Percentiles rank a stretch among this genome's conserved stretches.
phyloP scores from a whole-genome alignment of 2,329 filamentous ascomycete genomes.

The Stachybotrys echinatus region DNA sequence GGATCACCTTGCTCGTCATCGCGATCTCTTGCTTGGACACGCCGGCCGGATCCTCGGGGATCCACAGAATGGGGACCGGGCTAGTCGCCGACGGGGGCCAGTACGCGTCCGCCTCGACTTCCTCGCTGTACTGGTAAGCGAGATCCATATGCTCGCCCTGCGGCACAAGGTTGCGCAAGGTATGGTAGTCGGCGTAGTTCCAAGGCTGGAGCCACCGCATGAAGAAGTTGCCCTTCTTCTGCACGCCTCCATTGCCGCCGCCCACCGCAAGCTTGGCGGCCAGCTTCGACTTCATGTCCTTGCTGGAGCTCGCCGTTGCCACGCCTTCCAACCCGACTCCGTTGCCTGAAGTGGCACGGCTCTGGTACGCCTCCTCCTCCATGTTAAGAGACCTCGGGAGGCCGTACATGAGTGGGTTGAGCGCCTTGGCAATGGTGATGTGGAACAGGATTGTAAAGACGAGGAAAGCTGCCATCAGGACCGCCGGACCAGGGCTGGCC shows the following conservation, averaged over 20 bases:
- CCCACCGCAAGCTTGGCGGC: conserved; percentile 14
- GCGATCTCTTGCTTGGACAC: conserved; percentile 67
- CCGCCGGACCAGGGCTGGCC: conserved; percentile 60
- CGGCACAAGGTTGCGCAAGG: conserved; percentile 67
- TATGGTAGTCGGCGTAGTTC: conserved; percentile 65
- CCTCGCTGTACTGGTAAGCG: conserved; percentile 53
- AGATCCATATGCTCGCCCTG: conserved; percentile 39
- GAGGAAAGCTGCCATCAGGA: conserved; percentile 71
- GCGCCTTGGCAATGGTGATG: conserved; percentile 61
- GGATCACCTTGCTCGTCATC: conserved; percentile 60
- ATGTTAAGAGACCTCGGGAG: conserved; percentile 57
- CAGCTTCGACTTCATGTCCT: conserved; percentile 7
- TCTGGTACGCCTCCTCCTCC: conserved; percentile 34
- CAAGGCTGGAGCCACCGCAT: conserved; percentile 69
- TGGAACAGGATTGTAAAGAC: conserved; percentile 75
- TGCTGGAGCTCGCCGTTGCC: conserved; percentile 4
- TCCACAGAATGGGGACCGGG: conserved; percentile 64
- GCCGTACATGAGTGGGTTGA: conserved; percentile 66
- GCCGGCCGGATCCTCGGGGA: conserved; percentile 65
- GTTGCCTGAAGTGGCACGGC: conserved; percentile 15
- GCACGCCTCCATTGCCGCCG: conserved; percentile 10
- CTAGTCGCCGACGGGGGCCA: conserved; percentile 63
- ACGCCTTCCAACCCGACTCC: conserved; percentile 18
- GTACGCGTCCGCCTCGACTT: conserved; percentile 64
- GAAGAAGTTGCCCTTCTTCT: conserved; percentile 48